These are phyloP conservation scores for Aspergillus sp. DNA, from an alignment of 2,329 filamentous ascomycete genomes.

Conservation along the genomic window DNA sequence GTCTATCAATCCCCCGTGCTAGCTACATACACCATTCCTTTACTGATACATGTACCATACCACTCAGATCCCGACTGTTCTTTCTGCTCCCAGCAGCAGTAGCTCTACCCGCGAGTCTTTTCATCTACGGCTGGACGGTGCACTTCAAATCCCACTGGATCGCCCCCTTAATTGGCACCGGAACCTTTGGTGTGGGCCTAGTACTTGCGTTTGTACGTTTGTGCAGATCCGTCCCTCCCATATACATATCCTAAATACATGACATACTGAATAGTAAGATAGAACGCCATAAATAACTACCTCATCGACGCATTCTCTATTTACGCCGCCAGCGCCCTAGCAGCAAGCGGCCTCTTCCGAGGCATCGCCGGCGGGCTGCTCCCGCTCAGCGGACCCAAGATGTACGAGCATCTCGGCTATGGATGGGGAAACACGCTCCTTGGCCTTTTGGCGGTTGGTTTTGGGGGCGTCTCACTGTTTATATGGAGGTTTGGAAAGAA, in stretches of 20 bases:
- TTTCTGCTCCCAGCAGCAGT: not conserved
- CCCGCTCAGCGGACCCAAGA: not conserved
- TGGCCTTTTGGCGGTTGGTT: not conserved
- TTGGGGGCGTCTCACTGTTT: not conserved
- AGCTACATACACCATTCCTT: not conserved
- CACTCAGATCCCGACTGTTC: not conserved
- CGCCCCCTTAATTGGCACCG: not conserved
- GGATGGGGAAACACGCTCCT: not conserved
- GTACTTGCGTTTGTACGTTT: not conserved
- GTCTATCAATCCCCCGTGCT: not conserved
- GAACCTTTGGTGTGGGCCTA: not conserved
- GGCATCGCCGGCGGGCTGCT: not conserved
- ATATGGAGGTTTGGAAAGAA: not conserved
- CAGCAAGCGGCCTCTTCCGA: not conserved
- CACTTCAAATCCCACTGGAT: not conserved
- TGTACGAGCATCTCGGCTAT: not conserved
- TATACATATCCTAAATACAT: too few species aligned
- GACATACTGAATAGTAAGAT: not conserved
- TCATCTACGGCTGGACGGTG: not conserved
- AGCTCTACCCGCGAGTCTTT: not conserved
- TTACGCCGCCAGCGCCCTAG: not conserved
- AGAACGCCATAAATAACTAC: not conserved
- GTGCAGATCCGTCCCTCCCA: too few species aligned
- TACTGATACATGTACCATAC: not conserved
- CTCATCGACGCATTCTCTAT: not conserved